Evolutionary conservation across 164 flowering plant species (phyloP).

Genomic region (grape (Vitis vinifera)): ASM3070453v1 NC_081823.1:7655001-7655500

Average conservation of each 20-base stretch:
- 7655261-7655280: too few species aligned
- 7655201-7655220: too few species aligned
- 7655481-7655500: neutral
- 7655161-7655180: too few species aligned
- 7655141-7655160: too few species aligned
- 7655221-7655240: too few species aligned
- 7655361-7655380: neutral
- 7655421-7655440: constrained; percentile 79
- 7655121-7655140: too few species aligned
- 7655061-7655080: too few species aligned
- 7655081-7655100: neutral
- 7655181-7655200: too few species aligned
- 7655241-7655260: too few species aligned
- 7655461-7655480: constrained; percentile 48
- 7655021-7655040: constrained; percentile 98
- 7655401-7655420: constrained; percentile 48
- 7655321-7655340: too few species aligned
- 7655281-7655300: too few species aligned
- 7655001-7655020: constrained; percentile 78
- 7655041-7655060: constrained; percentile 5
- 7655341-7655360: neutral
- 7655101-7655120: neutral
- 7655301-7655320: too few species aligned
- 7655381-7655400: neutral
- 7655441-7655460: constrained; percentile 96